Conservation (phyloP, 768 basidiomycete genomes). For the Trametes cubensis region DNA sequence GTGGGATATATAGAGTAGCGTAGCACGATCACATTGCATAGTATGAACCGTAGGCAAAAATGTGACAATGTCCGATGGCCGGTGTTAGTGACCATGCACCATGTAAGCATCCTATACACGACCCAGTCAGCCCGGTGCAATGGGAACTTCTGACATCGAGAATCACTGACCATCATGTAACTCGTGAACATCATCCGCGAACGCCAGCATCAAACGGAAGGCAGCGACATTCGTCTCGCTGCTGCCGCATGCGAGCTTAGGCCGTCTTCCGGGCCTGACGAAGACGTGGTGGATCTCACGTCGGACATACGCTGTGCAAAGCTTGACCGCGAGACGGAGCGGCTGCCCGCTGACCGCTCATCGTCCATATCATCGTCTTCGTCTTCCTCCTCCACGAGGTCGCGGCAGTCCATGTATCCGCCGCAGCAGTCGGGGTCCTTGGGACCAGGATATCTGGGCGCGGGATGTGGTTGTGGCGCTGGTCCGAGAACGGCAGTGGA, state of each 20-base stretch:
- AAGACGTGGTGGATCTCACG: constrained; percentile 30
- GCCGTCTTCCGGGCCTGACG: constrained; percentile 27
- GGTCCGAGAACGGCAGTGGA: constrained; percentile 13
- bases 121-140: not conserved
- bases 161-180: constrained; percentile 9
- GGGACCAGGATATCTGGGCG: constrained; percentile 13
- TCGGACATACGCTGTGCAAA: constrained; percentile 30
- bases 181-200: constrained; percentile 6
- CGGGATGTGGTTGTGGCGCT: not conserved
- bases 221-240: constrained; percentile 15
- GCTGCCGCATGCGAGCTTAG: constrained; percentile 6
- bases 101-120: not conserved
- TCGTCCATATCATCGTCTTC: constrained; percentile 30
- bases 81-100: not conserved
- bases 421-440: constrained; percentile 48
- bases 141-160: not conserved
- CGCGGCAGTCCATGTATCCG: constrained; percentile 52
- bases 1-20: constrained; percentile 19
- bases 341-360: constrained; percentile 10
- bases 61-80: constrained; percentile 11
- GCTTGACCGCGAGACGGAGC: constrained; percentile 13
- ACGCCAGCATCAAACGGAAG: constrained; percentile 18
- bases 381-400: constrained; percentile 39
- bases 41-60: not conserved
- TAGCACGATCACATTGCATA: not conserved